Evolutionary conservation across 331 rosid species (phyloP).

Genomic region (Saraca asoca): DNA sequence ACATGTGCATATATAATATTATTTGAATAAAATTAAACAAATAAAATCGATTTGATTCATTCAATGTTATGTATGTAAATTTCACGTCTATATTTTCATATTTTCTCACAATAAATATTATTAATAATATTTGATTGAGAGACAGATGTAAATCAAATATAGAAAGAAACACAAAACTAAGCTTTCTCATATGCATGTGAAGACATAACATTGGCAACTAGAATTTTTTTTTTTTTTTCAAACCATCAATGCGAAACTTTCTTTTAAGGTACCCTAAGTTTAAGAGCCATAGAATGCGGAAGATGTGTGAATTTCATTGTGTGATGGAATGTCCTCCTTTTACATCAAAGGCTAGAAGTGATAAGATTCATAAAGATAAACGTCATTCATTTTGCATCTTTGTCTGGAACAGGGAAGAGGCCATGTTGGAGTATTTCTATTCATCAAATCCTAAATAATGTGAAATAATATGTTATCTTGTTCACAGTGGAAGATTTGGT

Average conservation of each 20-base stretch:
- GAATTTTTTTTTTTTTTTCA: too few species aligned
- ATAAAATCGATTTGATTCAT: too few species aligned
- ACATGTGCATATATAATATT: too few species aligned
- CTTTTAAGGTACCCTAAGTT: background rate
- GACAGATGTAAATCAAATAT: too few species aligned
- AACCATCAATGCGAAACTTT: conserved; percentile 9
- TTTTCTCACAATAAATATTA: too few species aligned
- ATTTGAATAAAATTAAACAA: too few species aligned
- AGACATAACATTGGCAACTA: too few species aligned
- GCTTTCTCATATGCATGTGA: too few species aligned
- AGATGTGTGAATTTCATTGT: conserved; percentile 1
- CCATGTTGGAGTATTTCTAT: background rate
- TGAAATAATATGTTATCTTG: background rate
- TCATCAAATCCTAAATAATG: background rate
- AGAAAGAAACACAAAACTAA: too few species aligned
- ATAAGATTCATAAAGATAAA: conserved; percentile 28
- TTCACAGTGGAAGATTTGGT: background rate
- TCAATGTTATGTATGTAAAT: too few species aligned
- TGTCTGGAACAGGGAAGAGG: background rate
- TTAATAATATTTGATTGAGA: too few species aligned
- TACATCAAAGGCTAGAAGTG: background rate
- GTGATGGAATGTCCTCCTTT: conserved; percentile 6
- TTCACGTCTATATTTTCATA: too few species aligned
- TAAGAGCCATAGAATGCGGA: conserved; percentile 30
- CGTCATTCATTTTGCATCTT: background rate